Evolutionary conservation across 768 basidiomycete species (phyloP).

Genomic region (Boletus fagicola): DNA sequence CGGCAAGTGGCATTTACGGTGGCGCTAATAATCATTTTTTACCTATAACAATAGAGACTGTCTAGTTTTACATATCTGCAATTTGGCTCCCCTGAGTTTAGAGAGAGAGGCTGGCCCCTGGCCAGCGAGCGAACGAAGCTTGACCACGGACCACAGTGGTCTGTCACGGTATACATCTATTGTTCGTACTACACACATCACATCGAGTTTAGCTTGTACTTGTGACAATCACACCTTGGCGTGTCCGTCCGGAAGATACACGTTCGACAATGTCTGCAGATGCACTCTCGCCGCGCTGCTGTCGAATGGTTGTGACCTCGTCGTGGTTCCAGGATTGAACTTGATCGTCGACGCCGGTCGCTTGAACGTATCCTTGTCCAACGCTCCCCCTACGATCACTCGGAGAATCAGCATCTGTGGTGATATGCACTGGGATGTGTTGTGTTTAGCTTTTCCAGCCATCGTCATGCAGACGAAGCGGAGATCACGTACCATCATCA

Average conservation of each 20-base stretch:
- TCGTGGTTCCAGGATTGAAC: constrained; percentile 1
- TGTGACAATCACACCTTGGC: neutral
- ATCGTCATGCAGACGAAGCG: neutral
- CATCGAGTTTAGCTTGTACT: neutral
- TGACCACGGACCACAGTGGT: neutral
- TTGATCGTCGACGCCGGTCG: constrained; percentile 1
- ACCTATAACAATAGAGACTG: no score
- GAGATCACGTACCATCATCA: constrained; percentile 20
- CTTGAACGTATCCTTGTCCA: constrained; percentile 5
- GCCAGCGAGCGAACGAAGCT: neutral
- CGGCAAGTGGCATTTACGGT: no score
- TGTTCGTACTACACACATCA: neutral
- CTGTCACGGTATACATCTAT: neutral
- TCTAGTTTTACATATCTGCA: neutral
- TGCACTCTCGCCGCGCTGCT: neutral
- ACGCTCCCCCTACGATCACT: constrained; percentile 18
- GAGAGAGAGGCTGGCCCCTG: neutral
- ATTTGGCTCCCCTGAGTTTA: no score
- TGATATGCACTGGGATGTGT: constrained; percentile 24
- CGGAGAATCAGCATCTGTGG: constrained; percentile 28
- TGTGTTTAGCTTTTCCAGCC: neutral
- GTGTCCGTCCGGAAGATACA: neutral
- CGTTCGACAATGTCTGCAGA: neutral
- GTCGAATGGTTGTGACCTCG: neutral
- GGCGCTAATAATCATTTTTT: constrained; percentile 26